Evolutionary conservation across 257 asterid species (phyloP).

Genomic region (Fraxinus pennsylvanica): DNA sequence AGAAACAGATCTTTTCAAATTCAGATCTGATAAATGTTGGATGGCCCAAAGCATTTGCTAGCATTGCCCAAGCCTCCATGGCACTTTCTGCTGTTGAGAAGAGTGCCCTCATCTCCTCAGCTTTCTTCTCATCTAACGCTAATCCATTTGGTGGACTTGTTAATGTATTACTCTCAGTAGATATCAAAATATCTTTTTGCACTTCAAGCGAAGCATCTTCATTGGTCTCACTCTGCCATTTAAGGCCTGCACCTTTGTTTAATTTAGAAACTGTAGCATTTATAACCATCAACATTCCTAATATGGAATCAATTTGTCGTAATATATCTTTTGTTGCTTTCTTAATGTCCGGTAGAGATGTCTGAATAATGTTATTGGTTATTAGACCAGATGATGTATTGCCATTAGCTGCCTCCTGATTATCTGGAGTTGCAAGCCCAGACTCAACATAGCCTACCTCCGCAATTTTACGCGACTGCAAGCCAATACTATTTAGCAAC

Average conservation of each 20-base stretch:
- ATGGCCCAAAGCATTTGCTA: conserved; percentile 93
- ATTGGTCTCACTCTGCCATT: conserved; percentile 30
- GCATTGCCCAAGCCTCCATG: conserved; percentile 99
- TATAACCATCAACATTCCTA: conserved; percentile 85
- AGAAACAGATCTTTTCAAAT: conserved; percentile 86
- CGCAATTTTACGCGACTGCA: conserved; percentile 66
- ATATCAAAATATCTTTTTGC: conserved; percentile 32
- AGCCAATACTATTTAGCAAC: conserved; percentile 61
- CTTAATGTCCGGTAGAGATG: conserved; percentile 65
- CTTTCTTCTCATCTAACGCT: conserved; percentile 68
- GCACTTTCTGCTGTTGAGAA: conserved; percentile 98
- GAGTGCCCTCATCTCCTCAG: conserved; percentile 92
- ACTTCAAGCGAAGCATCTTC: conserved; percentile 38
- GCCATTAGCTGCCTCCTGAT: conserved; percentile 35
- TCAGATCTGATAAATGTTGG: conserved; percentile 95
- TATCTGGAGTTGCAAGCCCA: conserved; percentile 81
- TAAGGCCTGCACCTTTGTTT: conserved; percentile 43
- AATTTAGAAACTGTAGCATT: conserved; percentile 81
- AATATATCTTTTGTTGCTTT: conserved; percentile 78
- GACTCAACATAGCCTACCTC: conserved; percentile 78
- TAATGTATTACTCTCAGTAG: conserved; percentile 26
- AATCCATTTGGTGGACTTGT: conserved; percentile 38
- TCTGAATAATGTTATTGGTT: conserved; percentile 33
- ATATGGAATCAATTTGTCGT: conserved; percentile 78
- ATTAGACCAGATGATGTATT: conserved; percentile 34